A percentile compares a stretch with the other conserved stretches of the same genome.
phyloP scores from a whole-genome alignment of 495 filamentous ascomycete genomes.

The Lophiostoma macrostomum region DNA sequence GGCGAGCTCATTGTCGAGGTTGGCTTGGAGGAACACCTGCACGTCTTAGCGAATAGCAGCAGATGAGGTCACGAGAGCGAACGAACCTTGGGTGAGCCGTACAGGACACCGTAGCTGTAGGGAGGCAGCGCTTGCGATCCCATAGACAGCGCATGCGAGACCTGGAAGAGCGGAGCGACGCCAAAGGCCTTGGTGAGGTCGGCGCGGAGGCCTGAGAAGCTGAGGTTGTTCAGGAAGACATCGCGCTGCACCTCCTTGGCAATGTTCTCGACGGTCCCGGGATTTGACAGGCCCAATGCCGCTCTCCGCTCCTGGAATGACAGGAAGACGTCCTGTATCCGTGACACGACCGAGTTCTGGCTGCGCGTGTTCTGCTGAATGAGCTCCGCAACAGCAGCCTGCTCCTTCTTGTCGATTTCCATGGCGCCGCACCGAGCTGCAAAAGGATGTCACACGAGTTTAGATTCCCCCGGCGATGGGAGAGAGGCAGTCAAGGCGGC shows the following conservation, averaged over 20 bases:
- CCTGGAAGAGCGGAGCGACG: conserved; percentile 89
- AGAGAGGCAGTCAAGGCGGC: not conserved
- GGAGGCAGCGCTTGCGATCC: conserved; percentile 82
- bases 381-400: conserved; percentile 57
- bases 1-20: conserved; percentile 82
- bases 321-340: conserved; percentile 72
- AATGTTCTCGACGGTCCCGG: conserved; percentile 88
- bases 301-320: conserved; percentile 82
- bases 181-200: conserved; percentile 95
- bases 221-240: conserved; percentile 89
- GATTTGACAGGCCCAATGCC: conserved; percentile 83
- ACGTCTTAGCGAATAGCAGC: not conserved
- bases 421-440: conserved; percentile 6
- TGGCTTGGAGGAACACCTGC: conserved; percentile 93
- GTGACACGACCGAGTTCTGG: conserved; percentile 61
- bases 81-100: conserved; percentile 85
- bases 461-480: not conserved
- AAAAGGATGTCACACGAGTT: not conserved
- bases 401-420: conserved; percentile 25
- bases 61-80: not conserved
- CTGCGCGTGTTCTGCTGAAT: too few species aligned
- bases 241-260: conserved; percentile 90
- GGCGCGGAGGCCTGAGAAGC: conserved; percentile 91
- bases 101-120: conserved; percentile 90
- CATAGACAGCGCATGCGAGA: conserved; percentile 94